Evolutionary conservation across 768 basidiomycete species (phyloP), one percentile per base, ranked within the genome.

Genomic region (Suillus lakei): DNA sequence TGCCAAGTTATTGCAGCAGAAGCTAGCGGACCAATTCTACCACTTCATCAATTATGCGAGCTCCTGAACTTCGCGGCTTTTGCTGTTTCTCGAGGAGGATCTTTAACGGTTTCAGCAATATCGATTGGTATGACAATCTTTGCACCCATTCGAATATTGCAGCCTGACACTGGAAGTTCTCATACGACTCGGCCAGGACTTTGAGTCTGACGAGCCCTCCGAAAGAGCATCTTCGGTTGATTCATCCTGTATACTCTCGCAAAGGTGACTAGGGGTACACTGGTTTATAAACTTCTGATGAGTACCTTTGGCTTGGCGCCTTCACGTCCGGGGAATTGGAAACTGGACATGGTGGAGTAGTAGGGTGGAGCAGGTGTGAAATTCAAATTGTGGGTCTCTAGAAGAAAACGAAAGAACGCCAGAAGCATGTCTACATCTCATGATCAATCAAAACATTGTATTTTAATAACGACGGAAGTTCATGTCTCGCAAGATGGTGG

Each of bases 261-360:
- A 30, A 30, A 15, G 3, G 7, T 16, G 50, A 16, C 15, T 51
- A 18, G 28, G 51, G 51, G 28, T 53, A 1, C 28, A 30, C 51
- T 53, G 51, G 28, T 30, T 51, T 18, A 30, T 2, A 48, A 6
- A 48, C 48, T 51, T 51, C 50, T 51, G 50, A 51, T 51, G n/a
- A n/a, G 34, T 34, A 39, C 12, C 28, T 54, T 21, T 30, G 28
- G 28, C 28, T 30, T 18, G 16, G 8, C 50, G 18, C 18, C 5
- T 54, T 54, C 53, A 54, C 53, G 4, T 54, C 53, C 30, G 53
- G 53, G 53, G 53, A 54, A 54, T 54, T 54, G 30, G 30, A 54
- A 32, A 54, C 53, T 54, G 51, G 21, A 30, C 30, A 53, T 32
- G 5, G n/a, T 23, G 46, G 23, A 48, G 12, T 48, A 48, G 46